phyloP scores from a whole-genome alignment of 23 red algal species.

The Agarophyton chilense region DNA sequence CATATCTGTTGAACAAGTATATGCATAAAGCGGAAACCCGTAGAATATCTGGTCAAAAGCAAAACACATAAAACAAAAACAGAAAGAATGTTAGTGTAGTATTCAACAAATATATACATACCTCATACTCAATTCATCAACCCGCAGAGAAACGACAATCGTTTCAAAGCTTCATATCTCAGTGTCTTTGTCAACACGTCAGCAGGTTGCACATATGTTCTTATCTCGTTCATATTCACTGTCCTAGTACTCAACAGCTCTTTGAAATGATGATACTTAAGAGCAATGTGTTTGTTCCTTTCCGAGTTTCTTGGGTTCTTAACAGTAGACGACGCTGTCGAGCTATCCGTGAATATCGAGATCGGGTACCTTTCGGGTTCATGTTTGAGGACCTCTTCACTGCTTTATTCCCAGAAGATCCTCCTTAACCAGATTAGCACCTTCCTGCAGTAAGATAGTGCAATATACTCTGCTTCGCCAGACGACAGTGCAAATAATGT shows the following conservation, averaged over 20 bases:
- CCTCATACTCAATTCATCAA: too few species aligned
- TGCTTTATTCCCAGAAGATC: conserved; percentile 4
- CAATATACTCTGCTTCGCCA: conserved; percentile 54
- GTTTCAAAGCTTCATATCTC: background rate
- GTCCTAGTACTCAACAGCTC: background rate
- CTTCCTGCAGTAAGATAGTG: background rate
- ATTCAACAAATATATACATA: background rate
- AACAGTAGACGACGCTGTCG: background rate
- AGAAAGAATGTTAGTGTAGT: background rate
- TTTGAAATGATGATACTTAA: conserved; percentile 4
- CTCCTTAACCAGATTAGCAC: conserved; percentile 5
- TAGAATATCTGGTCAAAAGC: background rate
- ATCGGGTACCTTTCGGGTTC: background rate
- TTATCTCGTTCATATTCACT: background rate
- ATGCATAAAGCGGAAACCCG: background rate
- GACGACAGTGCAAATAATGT: background rate
- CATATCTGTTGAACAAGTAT: too few species aligned
- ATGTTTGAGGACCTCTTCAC: background rate
- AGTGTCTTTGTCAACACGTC: background rate
- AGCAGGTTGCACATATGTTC: background rate
- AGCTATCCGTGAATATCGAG: background rate
- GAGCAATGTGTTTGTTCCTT: conserved; percentile 35
- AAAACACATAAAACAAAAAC: background rate
- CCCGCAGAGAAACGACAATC: too few species aligned
- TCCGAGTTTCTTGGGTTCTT: background rate